These are phyloP conservation scores for Tubosaeta sp. DNA, from an alignment of 768 basidiomycete species.

Conservation along the genomic window DNA sequence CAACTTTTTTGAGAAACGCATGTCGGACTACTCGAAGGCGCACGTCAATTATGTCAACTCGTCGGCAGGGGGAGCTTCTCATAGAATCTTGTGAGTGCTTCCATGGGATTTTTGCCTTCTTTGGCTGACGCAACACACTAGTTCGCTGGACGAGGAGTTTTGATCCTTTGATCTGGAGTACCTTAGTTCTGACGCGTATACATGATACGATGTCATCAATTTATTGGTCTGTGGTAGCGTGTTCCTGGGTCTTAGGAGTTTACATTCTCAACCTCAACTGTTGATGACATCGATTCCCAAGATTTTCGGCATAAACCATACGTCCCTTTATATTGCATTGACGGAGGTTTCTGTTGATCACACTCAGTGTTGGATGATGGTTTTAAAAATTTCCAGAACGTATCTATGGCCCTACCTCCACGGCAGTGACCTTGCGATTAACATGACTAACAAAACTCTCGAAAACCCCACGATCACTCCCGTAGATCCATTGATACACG, in stretches of 20 bases:
- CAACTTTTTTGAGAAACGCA: constrained; percentile 3
- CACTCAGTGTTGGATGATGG: background rate
- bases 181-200: no score
- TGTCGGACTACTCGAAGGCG: constrained; percentile 59
- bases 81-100: constrained; percentile 35
- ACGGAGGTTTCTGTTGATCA: background rate
- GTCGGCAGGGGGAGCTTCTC: background rate
- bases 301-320: no score
- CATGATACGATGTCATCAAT: no score
- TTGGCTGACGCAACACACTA: background rate
- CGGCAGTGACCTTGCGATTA: constrained; percentile 40
- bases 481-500: constrained; percentile 60
- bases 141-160: constrained; percentile 19
- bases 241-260: no score
- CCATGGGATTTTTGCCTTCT: no score
- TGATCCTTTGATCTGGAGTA: background rate
- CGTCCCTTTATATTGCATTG: no score
- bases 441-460: constrained; percentile 70
- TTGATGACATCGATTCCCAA: no score
- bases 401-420: background rate
- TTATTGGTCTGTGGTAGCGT: no score
- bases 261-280: no score
- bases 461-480: constrained; percentile 51
- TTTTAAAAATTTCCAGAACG: background rate
- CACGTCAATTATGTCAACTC: constrained; percentile 37